Conservation (phyloP, 176 grass and related monocot genomes). For the Tuctoria greenei region DNA sequence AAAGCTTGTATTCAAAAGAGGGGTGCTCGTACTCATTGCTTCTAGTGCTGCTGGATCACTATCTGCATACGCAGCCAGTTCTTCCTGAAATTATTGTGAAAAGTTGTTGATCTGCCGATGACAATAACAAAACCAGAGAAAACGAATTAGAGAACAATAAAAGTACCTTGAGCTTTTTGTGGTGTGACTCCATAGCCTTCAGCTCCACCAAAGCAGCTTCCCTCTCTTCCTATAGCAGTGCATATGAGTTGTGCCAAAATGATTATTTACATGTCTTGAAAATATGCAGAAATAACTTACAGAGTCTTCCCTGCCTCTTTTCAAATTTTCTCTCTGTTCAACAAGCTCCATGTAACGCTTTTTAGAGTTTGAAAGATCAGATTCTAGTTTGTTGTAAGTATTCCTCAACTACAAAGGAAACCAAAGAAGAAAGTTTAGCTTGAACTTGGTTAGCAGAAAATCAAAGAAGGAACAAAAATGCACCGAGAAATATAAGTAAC, state of each 20-base stretch:
- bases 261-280: not conserved
- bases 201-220: conserved; percentile 68
- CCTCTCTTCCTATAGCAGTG: conserved; percentile 74
- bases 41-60: conserved; percentile 88
- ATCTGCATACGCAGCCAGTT: conserved; percentile 77
- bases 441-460: not conserved
- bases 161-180: conserved; percentile 79
- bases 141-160: not conserved
- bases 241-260: conserved; percentile 30
- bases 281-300: conserved; percentile 51
- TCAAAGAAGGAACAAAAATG: not conserved
- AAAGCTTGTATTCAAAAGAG: conserved; percentile 19
- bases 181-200: conserved; percentile 62
- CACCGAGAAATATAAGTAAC: not conserved
- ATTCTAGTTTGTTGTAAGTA: conserved; percentile 69
- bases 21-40: conserved; percentile 66
- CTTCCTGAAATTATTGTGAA: conserved; percentile 56
- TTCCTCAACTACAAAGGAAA: conserved; percentile 61
- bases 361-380: conserved; percentile 74
- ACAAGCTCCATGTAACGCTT: conserved; percentile 65
- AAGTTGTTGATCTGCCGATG: conserved; percentile 19
- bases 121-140: conserved; percentile 13
- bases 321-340: conserved; percentile 84
- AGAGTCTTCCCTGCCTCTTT: conserved; percentile 89
- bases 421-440: conserved; percentile 18